Evolutionary conservation across 1,139 yeast species (phyloP), one percentile per base, ranked within the genome.

Genomic region (Protomyces arabidopsidicola): DNA sequence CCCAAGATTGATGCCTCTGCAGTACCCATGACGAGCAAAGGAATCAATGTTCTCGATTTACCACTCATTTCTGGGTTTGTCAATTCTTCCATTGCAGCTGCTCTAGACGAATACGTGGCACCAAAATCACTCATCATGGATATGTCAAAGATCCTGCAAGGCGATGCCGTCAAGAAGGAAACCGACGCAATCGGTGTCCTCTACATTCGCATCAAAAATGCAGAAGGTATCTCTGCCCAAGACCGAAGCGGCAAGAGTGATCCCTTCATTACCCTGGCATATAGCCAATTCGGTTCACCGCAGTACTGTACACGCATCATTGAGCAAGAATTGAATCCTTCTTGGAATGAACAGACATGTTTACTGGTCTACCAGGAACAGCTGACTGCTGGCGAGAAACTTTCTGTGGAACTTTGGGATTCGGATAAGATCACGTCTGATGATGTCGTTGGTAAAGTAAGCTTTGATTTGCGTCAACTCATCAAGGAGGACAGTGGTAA

Each of bases 151-250:
- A 63, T 59, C 6, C 27, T 63, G 9, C 54, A 54, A 45, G 65
- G 65, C n/a, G 65, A 63, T 38, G 64, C 45, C 24, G 60, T 63
- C 42, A 63, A 63, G 55, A 63, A 63, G 55, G 65, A 63, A 27
- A 59, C 64, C 8, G 63, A 55, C 36, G 65, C 65, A 2, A 50
- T 63, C 24, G 65, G 65, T 18, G 24, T 63, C 27, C 14, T 63
- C 24, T 55, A 53, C 31, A 52, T 63, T 16, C 57, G 55, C 50
- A 63, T 63, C 54, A 45, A 63, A 39, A 16, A 51, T 22, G 65
- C 65, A 12, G 58, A 59, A 45, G 65, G 64, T 10, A 42, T 63
- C 16, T 45, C 63, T 6, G 63, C 59, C 2, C 65, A 63, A 35
- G 65, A 63, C 24, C 64, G 62, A 9, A 53, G 58, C 35, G 65